Evolutionary conservation across 2,329 filamentous ascomycete species (phyloP).

Genomic region (Aspergillus sp.): DNA sequence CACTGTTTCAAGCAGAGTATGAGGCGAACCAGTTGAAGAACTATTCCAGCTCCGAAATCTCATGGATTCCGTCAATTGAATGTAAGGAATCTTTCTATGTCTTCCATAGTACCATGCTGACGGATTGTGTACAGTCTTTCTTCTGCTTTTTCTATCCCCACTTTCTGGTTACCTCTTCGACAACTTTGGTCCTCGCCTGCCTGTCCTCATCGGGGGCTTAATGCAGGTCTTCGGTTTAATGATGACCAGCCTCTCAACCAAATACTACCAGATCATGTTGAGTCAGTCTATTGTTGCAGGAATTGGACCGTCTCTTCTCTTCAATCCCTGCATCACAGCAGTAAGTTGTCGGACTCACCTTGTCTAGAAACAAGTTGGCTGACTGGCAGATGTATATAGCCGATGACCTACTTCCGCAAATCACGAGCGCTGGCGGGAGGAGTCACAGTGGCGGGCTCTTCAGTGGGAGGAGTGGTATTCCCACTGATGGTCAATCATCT

Average conservation of each 20-base stretch:
- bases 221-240: conserved; percentile 1
- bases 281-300: neutral
- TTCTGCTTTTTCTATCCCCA: neutral
- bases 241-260: neutral
- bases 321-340: neutral
- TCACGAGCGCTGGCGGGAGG: conserved; percentile 51
- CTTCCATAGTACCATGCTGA: no score
- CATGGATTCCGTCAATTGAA: conserved; percentile 60
- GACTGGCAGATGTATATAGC: neutral
- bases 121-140: neutral
- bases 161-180: neutral
- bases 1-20: conserved; percentile 61
- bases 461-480: conserved; percentile 56
- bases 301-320: neutral
- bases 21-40: conserved; percentile 45
- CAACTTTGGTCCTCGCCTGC: neutral
- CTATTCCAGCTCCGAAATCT: conserved; percentile 49
- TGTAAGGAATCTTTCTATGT: neutral
- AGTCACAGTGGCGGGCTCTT: conserved; percentile 49
- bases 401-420: conserved; percentile 47
- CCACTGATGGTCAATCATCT: conserved; percentile 57
- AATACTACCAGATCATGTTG: conserved; percentile 4
- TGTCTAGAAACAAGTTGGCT: no score
- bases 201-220: neutral
- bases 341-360: neutral